Evolutionary conservation across 352 stramenopile genomes (phyloP).

Genomic region (Globisporangium apiculatum): DNA sequence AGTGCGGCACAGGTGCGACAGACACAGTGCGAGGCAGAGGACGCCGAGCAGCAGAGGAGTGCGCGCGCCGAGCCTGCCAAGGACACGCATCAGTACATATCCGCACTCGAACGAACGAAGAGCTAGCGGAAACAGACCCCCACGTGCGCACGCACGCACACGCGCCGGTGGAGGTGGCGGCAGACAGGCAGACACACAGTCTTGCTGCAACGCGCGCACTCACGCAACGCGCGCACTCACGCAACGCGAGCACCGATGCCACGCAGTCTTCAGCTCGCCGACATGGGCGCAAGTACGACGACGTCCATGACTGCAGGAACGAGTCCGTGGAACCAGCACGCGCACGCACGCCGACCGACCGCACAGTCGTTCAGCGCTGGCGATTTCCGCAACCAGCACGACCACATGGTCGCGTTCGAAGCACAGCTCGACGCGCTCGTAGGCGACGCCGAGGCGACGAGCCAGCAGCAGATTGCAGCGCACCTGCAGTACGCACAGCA

Average conservation of each 20-base stretch:
- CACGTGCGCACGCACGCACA: too few relatives aligned
- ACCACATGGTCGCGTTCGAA: slow-evolving; percentile 12
- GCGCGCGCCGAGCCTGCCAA: too few relatives aligned
- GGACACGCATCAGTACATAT: too few relatives aligned
- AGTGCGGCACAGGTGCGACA: too few relatives aligned
- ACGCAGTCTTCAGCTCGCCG: slow-evolving; percentile 10
- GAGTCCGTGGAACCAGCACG: slow-evolving; percentile 8
- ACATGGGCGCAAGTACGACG: background rate
- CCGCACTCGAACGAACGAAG: too few relatives aligned
- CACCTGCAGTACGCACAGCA: too few relatives aligned
- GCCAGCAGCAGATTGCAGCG: background rate
- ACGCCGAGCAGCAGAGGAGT: too few relatives aligned
- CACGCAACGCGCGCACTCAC: background rate
- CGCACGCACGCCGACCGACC: background rate
- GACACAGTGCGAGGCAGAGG: too few relatives aligned
- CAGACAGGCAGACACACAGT: too few relatives aligned
- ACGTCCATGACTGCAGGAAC: slow-evolving; percentile 6
- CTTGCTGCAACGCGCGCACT: too few relatives aligned
- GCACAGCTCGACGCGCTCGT: slow-evolving; percentile 12
- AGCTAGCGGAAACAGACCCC: too few relatives aligned
- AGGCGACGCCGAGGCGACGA: slow-evolving; percentile 4
- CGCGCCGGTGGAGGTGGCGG: too few relatives aligned
- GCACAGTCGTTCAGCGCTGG: slow-evolving; percentile 23
- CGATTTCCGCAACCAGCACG: slow-evolving; percentile 9
- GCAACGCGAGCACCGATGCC: slow-evolving; percentile 2